Evolutionary conservation across 257 asterid genomes (phyloP).

Genomic region (Lavandula angustifolia): DNA sequence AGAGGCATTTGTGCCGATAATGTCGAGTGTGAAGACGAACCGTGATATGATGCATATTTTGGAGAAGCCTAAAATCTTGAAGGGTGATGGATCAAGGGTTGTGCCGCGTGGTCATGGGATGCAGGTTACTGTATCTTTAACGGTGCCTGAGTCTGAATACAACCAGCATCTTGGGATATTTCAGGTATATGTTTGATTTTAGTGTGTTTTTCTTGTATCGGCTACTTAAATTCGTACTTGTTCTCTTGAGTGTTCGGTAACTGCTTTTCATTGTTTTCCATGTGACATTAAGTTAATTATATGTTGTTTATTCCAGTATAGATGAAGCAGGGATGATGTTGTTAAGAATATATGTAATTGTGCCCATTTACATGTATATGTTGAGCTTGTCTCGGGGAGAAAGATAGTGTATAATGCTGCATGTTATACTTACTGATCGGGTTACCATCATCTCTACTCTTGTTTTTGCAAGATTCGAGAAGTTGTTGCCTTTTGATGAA

Average conservation of each 20-base stretch:
- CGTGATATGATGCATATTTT: constrained; percentile 36
- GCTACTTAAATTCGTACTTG: neutral
- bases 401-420: constrained; percentile 6
- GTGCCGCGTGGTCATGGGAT: constrained; percentile 70
- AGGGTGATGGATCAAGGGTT: constrained; percentile 45
- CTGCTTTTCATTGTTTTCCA: neutral
- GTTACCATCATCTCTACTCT: neutral
- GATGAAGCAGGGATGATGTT: constrained; percentile 21
- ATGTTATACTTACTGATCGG: neutral
- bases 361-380: neutral
- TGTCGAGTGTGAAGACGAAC: constrained; percentile 36
- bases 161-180: constrained; percentile 88
- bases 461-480: neutral
- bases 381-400: constrained; percentile 1
- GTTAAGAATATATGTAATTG: neutral
- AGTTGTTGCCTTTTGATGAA: neutral
- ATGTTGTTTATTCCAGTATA: neutral
- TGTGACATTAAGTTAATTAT: neutral
- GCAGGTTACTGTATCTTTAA: constrained; percentile 69
- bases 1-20: constrained; percentile 67
- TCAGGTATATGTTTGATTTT: constrained; percentile 45
- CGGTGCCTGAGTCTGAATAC: constrained; percentile 80
- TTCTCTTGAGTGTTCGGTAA: neutral
- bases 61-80: constrained; percentile 43
- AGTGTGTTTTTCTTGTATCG: constrained; percentile 2